These are phyloP conservation scores for Hypocrella siamensis DNA, from an alignment of 2,329 filamentous ascomycete species.

Conservation along the genomic window DNA sequence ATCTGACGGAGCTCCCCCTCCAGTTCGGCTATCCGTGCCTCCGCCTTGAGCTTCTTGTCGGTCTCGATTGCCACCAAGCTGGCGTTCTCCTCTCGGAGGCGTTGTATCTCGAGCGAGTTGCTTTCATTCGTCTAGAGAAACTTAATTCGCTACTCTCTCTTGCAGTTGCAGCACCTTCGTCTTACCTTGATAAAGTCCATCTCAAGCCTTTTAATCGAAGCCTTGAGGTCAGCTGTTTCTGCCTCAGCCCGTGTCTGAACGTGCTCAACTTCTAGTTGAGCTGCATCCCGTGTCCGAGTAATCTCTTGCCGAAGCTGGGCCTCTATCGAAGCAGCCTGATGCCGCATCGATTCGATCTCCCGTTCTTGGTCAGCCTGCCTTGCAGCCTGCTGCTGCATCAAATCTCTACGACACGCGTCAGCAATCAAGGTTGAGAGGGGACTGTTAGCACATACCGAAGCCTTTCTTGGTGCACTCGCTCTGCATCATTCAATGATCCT, in stretches of 20 bases:
- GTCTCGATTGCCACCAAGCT: constrained; percentile 21
- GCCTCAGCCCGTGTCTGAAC: constrained; percentile 35
- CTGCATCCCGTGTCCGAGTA: constrained; percentile 28
- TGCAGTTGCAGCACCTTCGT: not conserved
- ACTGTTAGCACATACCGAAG: constrained; percentile 25
- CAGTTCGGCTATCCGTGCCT: constrained; percentile 10
- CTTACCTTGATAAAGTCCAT: constrained; percentile 44
- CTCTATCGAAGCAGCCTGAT: constrained; percentile 9
- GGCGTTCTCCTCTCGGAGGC: constrained; percentile 25
- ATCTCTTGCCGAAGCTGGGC: constrained; percentile 19
- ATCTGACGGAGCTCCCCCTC: constrained; percentile 12
- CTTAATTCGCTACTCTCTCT: not conserved
- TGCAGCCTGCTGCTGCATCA: constrained; percentile 11
- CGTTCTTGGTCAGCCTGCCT: constrained; percentile 10
- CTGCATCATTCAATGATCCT: constrained; percentile 10
- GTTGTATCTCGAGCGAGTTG: constrained; percentile 43
- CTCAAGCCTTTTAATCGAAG: constrained; percentile 44
- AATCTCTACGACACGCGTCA: constrained; percentile 1
- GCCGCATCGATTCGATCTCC: constrained; percentile 6
- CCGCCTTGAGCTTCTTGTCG: constrained; percentile 9
- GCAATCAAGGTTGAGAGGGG: not conserved
- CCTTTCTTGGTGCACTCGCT: constrained; percentile 25
- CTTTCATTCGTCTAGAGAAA: constrained; percentile 39
- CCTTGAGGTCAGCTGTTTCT: constrained; percentile 46
- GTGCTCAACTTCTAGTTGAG: constrained; percentile 33